These are phyloP conservation scores for Penicillium sp. DNA, from an alignment of 2,329 filamentous ascomycete species.

Conservation along the genomic window DNA sequence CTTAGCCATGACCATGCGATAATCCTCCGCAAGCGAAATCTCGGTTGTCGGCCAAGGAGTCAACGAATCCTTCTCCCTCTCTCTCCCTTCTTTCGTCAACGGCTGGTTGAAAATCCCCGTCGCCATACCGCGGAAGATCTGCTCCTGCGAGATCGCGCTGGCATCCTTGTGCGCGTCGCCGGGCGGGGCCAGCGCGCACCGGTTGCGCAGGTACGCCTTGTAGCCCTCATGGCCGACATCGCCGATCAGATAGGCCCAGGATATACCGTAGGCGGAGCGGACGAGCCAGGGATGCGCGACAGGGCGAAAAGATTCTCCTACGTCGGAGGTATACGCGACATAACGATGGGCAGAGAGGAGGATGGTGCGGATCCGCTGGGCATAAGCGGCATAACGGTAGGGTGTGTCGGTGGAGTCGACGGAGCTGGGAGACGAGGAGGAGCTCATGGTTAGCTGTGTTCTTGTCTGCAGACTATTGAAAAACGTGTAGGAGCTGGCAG, in stretches of 20 bases:
- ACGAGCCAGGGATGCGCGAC: slow-evolving; percentile 85
- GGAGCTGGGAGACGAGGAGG: slow-evolving; percentile 51
- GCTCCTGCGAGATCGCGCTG: slow-evolving; percentile 33
- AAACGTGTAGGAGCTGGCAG: not conserved
- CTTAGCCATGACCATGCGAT: slow-evolving; percentile 86
- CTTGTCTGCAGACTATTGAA: not conserved
- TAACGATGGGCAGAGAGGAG: slow-evolving; percentile 90
- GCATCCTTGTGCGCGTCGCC: slow-evolving; percentile 51
- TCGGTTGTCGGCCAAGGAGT: slow-evolving; percentile 46
- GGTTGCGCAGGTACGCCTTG: slow-evolving; percentile 89
- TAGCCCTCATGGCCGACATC: slow-evolving; percentile 94
- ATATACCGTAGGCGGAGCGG: slow-evolving; percentile 81
- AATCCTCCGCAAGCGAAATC: slow-evolving; percentile 81
- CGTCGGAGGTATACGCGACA: slow-evolving; percentile 94
- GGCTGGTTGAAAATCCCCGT: slow-evolving; percentile 35
- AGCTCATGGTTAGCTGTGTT: slow-evolving; percentile 18
- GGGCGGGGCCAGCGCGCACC: slow-evolving; percentile 70
- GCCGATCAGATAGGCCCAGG: slow-evolving; percentile 88
- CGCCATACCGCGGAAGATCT: slow-evolving; percentile 40
- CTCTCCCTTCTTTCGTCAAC: slow-evolving; percentile 13
- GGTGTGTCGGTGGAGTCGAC: slow-evolving; percentile 81
- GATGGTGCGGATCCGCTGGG: slow-evolving; percentile 79
- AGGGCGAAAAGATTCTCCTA: slow-evolving; percentile 93
- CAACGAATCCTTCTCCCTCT: slow-evolving; percentile 27
- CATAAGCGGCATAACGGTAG: slow-evolving; percentile 91